These are phyloP conservation scores for Botrytis hyacinthi DNA, from an alignment of 2,329 filamentous ascomycete species.

Conservation along the genomic window DNA sequence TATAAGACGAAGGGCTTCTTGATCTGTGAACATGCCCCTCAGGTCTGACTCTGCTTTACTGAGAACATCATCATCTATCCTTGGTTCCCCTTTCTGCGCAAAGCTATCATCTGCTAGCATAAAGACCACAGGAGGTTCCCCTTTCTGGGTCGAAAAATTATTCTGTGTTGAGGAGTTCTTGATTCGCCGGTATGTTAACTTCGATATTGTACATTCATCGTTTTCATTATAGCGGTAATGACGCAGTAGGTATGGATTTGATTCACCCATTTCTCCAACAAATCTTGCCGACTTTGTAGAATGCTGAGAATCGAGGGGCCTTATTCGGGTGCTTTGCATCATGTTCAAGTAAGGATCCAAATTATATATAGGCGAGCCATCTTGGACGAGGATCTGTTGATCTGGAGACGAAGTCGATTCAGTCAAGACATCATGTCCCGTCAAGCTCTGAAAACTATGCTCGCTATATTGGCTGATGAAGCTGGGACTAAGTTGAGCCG, in stretches of 20 bases:
- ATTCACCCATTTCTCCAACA: conserved; percentile 39
- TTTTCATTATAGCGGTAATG: conserved; percentile 37
- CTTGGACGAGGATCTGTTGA: conserved; percentile 30
- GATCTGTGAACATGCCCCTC: conserved; percentile 34
- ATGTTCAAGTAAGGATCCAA: conserved; percentile 35
- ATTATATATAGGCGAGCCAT: conserved; percentile 33
- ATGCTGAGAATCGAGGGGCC: conserved; percentile 34
- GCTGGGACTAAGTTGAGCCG: conserved; percentile 33
- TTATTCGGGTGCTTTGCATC: conserved; percentile 30
- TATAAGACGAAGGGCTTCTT: conserved; percentile 42
- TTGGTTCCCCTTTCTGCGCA: conserved; percentile 37
- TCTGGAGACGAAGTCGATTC: conserved; percentile 30
- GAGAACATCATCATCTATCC: conserved; percentile 35
- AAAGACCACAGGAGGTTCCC: conserved; percentile 37
- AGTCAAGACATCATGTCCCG: conserved; percentile 30
- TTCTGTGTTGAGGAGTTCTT: conserved; percentile 29
- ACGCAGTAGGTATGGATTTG: conserved; percentile 37
- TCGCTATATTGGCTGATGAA: conserved; percentile 36
- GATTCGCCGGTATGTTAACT: conserved; percentile 37
- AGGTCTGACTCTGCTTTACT: conserved; percentile 34
- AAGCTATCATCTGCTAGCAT: conserved; percentile 38
- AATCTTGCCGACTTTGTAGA: conserved; percentile 34
- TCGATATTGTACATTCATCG: conserved; percentile 38
- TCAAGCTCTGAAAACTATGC: conserved; percentile 31
- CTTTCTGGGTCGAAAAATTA: conserved; percentile 30